A percentile compares a stretch with the other conserved stretches of the same genome.
phyloP scores from a whole-genome alignment of 805 yeast genomes.

The Teunomyces kruisii region DNA sequence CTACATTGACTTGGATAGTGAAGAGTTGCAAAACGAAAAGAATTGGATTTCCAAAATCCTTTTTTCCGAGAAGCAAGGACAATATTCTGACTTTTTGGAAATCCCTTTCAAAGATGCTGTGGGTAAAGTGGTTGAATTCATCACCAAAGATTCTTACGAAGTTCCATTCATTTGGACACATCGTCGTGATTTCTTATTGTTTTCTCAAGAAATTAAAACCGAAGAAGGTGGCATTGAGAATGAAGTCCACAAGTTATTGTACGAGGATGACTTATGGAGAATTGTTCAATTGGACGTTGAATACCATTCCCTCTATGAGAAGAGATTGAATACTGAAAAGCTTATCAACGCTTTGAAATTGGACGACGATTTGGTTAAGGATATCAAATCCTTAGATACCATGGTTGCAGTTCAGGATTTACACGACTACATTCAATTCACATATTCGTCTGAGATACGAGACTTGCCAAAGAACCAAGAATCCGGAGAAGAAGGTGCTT shows the following conservation, averaged over 20 bases:
- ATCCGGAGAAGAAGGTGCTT: slow-evolving; percentile 13
- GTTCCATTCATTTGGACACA: slow-evolving; percentile 96
- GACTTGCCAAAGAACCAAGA: slow-evolving; percentile 34
- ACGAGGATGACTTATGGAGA: slow-evolving; percentile 90
- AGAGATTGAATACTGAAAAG: slow-evolving; percentile 60
- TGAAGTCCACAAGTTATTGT: slow-evolving; percentile 52
- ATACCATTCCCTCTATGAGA: slow-evolving; percentile 79
- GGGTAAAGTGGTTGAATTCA: slow-evolving; percentile 64
- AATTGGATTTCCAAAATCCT: slow-evolving; percentile 76
- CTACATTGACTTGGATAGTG: slow-evolving; percentile 65
- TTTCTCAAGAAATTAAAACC: slow-evolving; percentile 47
- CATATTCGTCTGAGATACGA: slow-evolving; percentile 59
- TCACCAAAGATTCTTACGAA: slow-evolving; percentile 77
- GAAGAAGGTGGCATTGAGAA: slow-evolving; percentile 36
- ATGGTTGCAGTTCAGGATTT: slow-evolving; percentile 85
- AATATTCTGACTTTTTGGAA: slow-evolving; percentile 37
- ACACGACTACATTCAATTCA: slow-evolving; percentile 77
- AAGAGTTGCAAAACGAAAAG: slow-evolving; percentile 70
- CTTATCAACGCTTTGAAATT: slow-evolving; percentile 54
- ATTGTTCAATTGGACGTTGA: slow-evolving; percentile 84
- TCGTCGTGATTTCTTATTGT: slow-evolving; percentile 82
- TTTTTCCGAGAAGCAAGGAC: slow-evolving; percentile 52
- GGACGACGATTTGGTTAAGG: slow-evolving; percentile 57
- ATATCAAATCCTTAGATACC: slow-evolving; percentile 54
- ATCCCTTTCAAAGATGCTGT: slow-evolving; percentile 69